These are phyloP conservation scores for Mycosarcoma maydis DNA, from an alignment of 1,284 basidiomycete species.

Conservation along the genomic window DNA sequence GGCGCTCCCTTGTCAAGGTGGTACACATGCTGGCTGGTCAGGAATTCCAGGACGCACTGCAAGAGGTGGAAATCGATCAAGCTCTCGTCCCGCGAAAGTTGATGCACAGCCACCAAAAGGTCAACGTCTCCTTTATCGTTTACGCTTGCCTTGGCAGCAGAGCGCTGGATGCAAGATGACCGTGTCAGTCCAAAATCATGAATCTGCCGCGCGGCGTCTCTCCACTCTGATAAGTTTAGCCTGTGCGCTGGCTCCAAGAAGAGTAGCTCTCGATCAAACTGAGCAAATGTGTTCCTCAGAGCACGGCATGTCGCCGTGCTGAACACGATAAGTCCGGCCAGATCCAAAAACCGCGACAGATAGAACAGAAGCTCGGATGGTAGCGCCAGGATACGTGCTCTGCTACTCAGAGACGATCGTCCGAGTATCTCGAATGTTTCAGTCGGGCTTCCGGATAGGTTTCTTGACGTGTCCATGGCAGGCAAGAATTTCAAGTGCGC, in stretches of 20 bases:
- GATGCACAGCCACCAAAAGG: constrained; percentile 1
- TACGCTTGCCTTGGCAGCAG: neutral
- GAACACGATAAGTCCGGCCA: constrained; percentile 16
- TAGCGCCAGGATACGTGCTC: constrained; percentile 15
- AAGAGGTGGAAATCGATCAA: constrained; percentile 34
- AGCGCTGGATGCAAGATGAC: neutral
- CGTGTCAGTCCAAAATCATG: neutral
- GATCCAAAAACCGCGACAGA: constrained; percentile 30
- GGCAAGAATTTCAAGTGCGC: too few relatives aligned
- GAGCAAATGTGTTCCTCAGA: constrained; percentile 11
- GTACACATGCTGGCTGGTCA: neutral
- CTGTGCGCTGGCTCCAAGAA: constrained; percentile 32
- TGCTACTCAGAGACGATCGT: neutral
- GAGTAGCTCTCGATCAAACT: constrained; percentile 33
- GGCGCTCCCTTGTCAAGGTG: neutral
- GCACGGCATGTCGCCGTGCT: constrained; percentile 17
- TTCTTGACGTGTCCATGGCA: too few relatives aligned
- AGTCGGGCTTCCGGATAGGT: too few relatives aligned
- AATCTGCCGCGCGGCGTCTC: constrained; percentile 23
- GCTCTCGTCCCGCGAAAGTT: constrained; percentile 32
- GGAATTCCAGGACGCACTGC: constrained; percentile 18
- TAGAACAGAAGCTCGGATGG: constrained; percentile 31
- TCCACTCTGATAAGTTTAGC: constrained; percentile 35
- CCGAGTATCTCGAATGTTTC: too few relatives aligned
- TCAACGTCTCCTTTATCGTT: neutral